phyloP scores from a whole-genome alignment of 768 basidiomycete genomes.

The Boletus rubropictus region DNA sequence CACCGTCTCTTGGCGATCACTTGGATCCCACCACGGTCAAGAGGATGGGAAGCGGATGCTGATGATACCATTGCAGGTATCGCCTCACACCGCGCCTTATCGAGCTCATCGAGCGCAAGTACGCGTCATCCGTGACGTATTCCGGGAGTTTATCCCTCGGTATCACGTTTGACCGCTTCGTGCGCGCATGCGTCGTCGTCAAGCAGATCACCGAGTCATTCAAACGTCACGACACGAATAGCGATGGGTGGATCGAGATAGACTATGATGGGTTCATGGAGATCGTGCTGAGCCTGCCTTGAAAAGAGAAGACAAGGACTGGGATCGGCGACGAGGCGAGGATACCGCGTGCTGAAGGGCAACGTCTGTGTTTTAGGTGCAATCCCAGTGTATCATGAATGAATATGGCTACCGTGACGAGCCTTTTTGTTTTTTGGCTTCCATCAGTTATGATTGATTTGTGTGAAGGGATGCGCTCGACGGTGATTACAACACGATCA shows the following conservation, averaged over 20 bases:
- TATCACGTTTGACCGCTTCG: constrained; percentile 83
- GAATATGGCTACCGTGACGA: not conserved
- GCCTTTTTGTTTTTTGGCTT: not conserved
- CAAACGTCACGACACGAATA: constrained; percentile 56
- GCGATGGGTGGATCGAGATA: constrained; percentile 49
- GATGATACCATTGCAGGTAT: constrained; percentile 36
- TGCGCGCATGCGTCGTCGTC: constrained; percentile 77
- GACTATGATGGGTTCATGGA: constrained; percentile 53
- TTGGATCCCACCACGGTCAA: not conserved
- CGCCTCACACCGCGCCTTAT: constrained; percentile 64
- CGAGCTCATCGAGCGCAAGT: constrained; percentile 68
- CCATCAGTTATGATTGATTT: not conserved
- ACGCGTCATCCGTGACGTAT: constrained; percentile 42
- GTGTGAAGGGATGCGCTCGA: not conserved
- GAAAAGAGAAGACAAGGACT: constrained; percentile 5
- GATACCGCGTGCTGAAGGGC: not conserved
- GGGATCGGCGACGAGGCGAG: not conserved
- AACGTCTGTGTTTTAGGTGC: not conserved
- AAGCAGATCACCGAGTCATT: constrained; percentile 75
- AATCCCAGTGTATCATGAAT: constrained; percentile 4
- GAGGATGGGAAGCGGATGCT: not conserved
- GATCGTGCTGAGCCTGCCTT: constrained; percentile 43
- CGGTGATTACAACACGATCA: not conserved
- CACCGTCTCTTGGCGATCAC: not conserved
- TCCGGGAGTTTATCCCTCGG: constrained; percentile 40